Evolutionary conservation across 2,329 filamentous ascomycete species (phyloP).

Genomic region (Verticillium albo-atrum): DNA sequence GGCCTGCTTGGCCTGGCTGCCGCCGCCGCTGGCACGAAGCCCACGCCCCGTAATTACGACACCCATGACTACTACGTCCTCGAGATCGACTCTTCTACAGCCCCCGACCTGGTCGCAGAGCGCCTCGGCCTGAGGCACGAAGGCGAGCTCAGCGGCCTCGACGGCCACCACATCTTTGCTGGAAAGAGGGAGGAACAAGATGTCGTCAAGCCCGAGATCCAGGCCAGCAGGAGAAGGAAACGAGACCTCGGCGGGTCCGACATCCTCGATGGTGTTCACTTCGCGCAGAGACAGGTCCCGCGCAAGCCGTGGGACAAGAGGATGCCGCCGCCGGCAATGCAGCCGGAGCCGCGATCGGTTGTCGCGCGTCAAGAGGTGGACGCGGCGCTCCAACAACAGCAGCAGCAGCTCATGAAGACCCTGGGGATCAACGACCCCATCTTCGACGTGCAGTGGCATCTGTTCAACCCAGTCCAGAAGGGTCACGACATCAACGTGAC

Average conservation of each 20-base stretch:
- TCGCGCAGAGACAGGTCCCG: constrained; percentile 68
- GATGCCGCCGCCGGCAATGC: constrained; percentile 33
- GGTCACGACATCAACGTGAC: constrained; percentile 98
- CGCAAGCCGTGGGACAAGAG: constrained; percentile 51
- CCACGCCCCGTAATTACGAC: constrained; percentile 66
- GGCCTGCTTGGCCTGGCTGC: constrained; percentile 48
- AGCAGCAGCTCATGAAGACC: constrained; percentile 55
- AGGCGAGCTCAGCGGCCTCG: constrained; percentile 72
- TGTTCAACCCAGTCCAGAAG: constrained; percentile 74
- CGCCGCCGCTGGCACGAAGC: constrained; percentile 38
- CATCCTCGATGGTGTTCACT: constrained; percentile 68
- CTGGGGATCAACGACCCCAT: constrained; percentile 86
- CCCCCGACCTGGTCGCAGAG: constrained; percentile 65
- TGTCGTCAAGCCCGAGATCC: constrained; percentile 50
- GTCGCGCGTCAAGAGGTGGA: constrained; percentile 11
- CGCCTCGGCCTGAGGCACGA: constrained; percentile 75
- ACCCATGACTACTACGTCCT: constrained; percentile 90
- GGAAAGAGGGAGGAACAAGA: constrained; percentile 59
- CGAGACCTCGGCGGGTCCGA: constrained; percentile 48
- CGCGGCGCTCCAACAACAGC: constrained; percentile 33
- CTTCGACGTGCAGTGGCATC: constrained; percentile 92
- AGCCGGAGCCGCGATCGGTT: constrained; percentile 7
- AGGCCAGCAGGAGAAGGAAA: constrained; percentile 56
- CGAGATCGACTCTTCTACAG: constrained; percentile 64
- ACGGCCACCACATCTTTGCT: constrained; percentile 81